Percentiles rank a stretch among this genome's conserved stretches.
Evolutionary conservation across 2,329 filamentous ascomycete species (phyloP).

Genomic region (Colletotrichum kahawae): DNA sequence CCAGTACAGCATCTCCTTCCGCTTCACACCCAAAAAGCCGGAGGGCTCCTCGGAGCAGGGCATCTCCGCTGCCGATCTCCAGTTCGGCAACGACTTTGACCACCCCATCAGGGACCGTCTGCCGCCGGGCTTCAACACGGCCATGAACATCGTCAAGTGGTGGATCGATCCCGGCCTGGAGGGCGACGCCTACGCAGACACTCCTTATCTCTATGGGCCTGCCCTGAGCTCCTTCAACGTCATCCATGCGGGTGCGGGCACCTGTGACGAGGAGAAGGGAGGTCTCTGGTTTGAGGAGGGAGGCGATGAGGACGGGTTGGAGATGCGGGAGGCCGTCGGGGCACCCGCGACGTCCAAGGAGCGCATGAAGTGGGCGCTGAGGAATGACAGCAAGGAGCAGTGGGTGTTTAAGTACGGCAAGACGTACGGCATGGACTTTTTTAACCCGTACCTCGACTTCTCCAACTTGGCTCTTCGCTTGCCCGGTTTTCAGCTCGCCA

Average conservation of each 20-base stretch:
- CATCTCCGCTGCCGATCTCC: constrained; percentile 74
- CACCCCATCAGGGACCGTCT: constrained; percentile 85
- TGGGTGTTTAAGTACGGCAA: constrained; percentile 61
- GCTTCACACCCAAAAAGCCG: constrained; percentile 71
- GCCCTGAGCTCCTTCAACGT: constrained; percentile 81
- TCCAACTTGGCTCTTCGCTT: constrained; percentile 71
- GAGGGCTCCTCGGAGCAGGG: constrained; percentile 35
- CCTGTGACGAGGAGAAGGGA: constrained; percentile 51
- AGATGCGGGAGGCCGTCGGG: constrained; percentile 48
- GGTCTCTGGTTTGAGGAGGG: constrained; percentile 70
- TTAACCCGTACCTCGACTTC: constrained; percentile 92
- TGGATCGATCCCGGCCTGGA: constrained; percentile 91
- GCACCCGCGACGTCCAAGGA: constrained; percentile 58
- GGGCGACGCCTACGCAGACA: constrained; percentile 86
- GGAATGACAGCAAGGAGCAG: constrained; percentile 49
- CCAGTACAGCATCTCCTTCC: constrained; percentile 84
- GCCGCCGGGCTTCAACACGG: constrained; percentile 84
- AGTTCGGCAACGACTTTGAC: constrained; percentile 97
- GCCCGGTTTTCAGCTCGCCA: constrained; percentile 74
- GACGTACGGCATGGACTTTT: constrained; percentile 71
- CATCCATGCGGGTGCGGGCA: constrained; percentile 66
- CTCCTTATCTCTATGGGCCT: constrained; percentile 85
- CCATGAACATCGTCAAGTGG: constrained; percentile 86
- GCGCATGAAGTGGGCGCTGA: constrained; percentile 65
- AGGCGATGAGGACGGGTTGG: constrained; percentile 60